Evolutionary conservation across 2,329 filamentous ascomycete genomes (phyloP), one percentile per base, ranked within the genome.

Genomic region (Aspergillus hiratsukae): DNA sequence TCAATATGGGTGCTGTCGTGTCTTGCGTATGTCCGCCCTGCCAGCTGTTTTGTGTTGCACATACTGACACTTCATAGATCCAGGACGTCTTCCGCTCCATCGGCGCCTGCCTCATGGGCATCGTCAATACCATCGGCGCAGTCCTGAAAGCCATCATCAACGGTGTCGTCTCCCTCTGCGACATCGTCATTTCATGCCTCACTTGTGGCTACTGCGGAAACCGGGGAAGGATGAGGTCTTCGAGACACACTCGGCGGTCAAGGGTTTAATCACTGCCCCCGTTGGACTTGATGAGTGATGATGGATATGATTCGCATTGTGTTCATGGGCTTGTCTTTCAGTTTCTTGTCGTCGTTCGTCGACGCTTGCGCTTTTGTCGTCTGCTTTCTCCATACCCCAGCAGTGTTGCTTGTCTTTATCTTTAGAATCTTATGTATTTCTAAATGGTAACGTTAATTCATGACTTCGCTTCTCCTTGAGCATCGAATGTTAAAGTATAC

Each of bases 1-100:
- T 67, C 75, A 86, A 74, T 65, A 93, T 94, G 90, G 90, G 90
- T 78, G 89, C 87, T 75, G 86, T 94, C 69, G 80, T 91, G 64
- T 92, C 89, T 72, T 92, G 89, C 72, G 89, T 93, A 89, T 69
- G 88, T 83, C 37, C 25, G 48, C n/a, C 40, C 48, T n/a, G n/a
- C 6, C 19, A 43, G 31, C 6, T 17, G 1, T 9, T 48, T n/a
- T n/a, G n/a, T n/a, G n/a, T 35, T 28, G 37, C 31, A 46, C 43
- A 48, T 48, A 19, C 17, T 54, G 19, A 29, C 43, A 59, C 21
- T 11, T 25, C 28, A 57, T 62, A 88, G 85, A 80, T 89, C 70
- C 65, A 79, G 68, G 77, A 77, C 67, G 72, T 83, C 71, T 81
- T 88, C 75, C 81, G 69, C 49, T 82, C 86, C 65, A 86, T 90